Base-by-base conservation (phyloP, 2,329 filamentous ascomycete genomes). In the Chaetomiaceae sp. region DNA sequence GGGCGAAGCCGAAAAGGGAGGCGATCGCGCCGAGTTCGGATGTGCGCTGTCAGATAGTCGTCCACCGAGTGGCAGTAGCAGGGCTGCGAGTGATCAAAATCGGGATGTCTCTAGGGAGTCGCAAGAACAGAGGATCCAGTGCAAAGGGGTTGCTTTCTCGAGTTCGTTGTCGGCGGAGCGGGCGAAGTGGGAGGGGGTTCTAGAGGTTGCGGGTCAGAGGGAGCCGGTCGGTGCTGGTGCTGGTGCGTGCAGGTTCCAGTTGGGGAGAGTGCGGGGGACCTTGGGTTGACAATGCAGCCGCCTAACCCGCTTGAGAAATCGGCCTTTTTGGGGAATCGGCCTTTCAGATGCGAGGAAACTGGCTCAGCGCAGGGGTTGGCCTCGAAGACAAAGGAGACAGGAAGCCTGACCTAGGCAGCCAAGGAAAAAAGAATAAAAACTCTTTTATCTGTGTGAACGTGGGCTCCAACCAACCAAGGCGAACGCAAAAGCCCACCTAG, bases 291-390 rank as follows among this genome's bases (percentile, higher is more conserved):
- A 48, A 49, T 42, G 34, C 15, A 32, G 20, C 18, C 38, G 49
- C 17, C 48, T 51, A 53, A 39, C 51, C 47, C 17, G 37, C 29
- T 53, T 49, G 45, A 45, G 51, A 50, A 46, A 36, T 33, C 37
- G 44, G 29, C 24, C 29, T 26, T 40, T 45, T 53, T 49, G 45
- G 48, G 51, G 48, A 46, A 36, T 33, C 37, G 44, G 29, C 24
- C 29, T 26, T 40, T 45, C 41, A 45, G 27, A 37, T 41, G 17
- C n/a, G n/a, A n/a, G n/a, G 48, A 14, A 32, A 37, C 22, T 43
- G 27, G 38, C n/a, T n/a, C n/a, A n/a, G 24, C 17, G 38, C 36
- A 38, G 36, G 37, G 40, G 24, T 32, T 36, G 22, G 22, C 41
- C 37, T 17, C n/a, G n/a, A n/a, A n/a, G 29, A 49, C 43, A 50